These are phyloP conservation scores for Entophlyctis luteolus DNA, from an alignment of 192 early-diverging fungal species.

Conservation along the genomic window DNA sequence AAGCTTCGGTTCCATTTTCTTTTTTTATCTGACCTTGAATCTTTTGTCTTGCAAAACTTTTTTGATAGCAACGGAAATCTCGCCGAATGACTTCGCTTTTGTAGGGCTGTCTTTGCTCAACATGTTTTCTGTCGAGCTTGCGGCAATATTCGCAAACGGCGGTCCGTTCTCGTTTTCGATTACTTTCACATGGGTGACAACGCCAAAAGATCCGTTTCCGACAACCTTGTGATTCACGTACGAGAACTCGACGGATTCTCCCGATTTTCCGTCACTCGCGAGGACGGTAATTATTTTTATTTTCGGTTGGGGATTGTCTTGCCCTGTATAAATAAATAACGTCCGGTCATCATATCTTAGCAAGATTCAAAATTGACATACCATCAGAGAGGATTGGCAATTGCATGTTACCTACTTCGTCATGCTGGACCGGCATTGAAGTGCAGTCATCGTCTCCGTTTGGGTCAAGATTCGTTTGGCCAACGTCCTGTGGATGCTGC, in stretches of 20 bases:
- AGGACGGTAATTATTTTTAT: slow-evolving; percentile 52
- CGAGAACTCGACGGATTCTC: slow-evolving; percentile 77
- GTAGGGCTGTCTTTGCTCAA: background rate
- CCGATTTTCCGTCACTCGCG: slow-evolving; percentile 84
- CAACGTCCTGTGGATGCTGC: background rate
- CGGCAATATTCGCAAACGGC: background rate
- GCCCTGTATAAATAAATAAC: background rate
- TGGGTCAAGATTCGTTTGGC: background rate
- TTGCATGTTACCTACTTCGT: background rate
- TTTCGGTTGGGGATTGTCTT: slow-evolving; percentile 15
- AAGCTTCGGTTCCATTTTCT: background rate
- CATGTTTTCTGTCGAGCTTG: background rate
- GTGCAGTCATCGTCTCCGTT: background rate
- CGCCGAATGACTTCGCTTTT: slow-evolving; percentile 5
- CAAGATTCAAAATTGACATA: background rate
- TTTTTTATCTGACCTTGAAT: slow-evolving; percentile 71
- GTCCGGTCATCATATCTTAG: background rate
- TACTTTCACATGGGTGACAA: slow-evolving; percentile 92
- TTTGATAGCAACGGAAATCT: slow-evolving; percentile 92
- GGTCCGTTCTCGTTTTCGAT: background rate
- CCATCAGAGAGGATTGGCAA: background rate
- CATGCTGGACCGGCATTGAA: background rate
- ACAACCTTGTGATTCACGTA: slow-evolving; percentile 92
- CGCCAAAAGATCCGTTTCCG: slow-evolving; percentile 97
- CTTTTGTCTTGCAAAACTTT: slow-evolving; percentile 98